A percentile compares a stretch with the other conserved stretches of the same genome.
phyloP scores from a whole-genome alignment of 495 filamentous ascomycete species.

The Neurospora discreta region DNA sequence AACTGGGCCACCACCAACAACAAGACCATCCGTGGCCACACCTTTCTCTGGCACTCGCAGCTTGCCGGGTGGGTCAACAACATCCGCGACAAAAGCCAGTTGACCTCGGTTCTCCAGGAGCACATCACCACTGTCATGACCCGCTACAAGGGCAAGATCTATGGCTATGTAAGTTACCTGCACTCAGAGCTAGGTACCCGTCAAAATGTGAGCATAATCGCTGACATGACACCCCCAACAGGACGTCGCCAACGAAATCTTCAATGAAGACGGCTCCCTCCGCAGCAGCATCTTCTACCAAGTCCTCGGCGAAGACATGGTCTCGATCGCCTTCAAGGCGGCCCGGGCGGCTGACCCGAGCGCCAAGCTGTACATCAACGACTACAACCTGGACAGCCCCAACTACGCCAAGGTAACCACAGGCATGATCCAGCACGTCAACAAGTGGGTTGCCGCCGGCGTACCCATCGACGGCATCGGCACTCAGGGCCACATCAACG shows the following conservation, averaged over 20 bases:
- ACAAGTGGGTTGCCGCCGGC: slow-evolving; percentile 53
- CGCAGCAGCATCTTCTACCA: slow-evolving; percentile 47
- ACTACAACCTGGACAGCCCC: slow-evolving; percentile 49
- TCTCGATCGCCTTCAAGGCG: slow-evolving; percentile 51
- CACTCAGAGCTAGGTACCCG: neutral
- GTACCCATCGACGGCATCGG: slow-evolving; percentile 66
- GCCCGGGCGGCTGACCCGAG: slow-evolving; percentile 46
- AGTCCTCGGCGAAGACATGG: slow-evolving; percentile 46
- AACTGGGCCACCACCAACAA: slow-evolving; percentile 47
- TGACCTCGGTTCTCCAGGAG: slow-evolving; percentile 46
- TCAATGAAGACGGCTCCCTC: slow-evolving; percentile 51
- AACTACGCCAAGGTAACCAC: slow-evolving; percentile 39
- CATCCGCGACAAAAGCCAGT: slow-evolving; percentile 37
- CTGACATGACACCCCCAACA: slow-evolving; percentile 1
- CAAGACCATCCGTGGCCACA: slow-evolving; percentile 52
- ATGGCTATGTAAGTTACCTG: slow-evolving; percentile 37
- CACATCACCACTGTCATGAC: slow-evolving; percentile 47
- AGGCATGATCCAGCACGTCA: slow-evolving; percentile 53
- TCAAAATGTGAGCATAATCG: neutral
- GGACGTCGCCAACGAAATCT: slow-evolving; percentile 63
- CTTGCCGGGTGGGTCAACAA: slow-evolving; percentile 48
- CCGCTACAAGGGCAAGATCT: slow-evolving; percentile 52
- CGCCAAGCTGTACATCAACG: slow-evolving; percentile 58
- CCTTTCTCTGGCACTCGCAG: slow-evolving; percentile 54
- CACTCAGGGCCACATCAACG: slow-evolving; percentile 50